Percentiles rank a stretch among this genome's conserved stretches.
Conservation (phyloP, 139 green algal genomes). For the Raphidocelis subcapitata region DNA sequence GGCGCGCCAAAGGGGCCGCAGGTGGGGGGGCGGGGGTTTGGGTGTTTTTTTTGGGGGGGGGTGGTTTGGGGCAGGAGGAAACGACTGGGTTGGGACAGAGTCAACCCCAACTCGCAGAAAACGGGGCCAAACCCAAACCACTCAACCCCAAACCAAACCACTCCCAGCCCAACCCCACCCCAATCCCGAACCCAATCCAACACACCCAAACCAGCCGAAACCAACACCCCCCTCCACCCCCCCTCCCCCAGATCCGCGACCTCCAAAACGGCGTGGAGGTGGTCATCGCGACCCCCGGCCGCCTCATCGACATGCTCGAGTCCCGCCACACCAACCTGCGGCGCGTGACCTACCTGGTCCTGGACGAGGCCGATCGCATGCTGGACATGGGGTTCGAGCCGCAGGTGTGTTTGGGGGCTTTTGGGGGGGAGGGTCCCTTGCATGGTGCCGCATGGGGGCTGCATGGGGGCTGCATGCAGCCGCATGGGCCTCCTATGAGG, state of each 20-base stretch:
- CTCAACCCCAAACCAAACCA: no score
- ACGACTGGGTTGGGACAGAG: no score
- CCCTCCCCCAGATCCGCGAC: constrained; percentile 29
- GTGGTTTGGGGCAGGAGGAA: no score
- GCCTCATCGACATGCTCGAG: constrained; percentile 88
- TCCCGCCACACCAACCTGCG: constrained; percentile 65
- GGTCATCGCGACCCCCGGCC: constrained; percentile 88
- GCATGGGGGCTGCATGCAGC: neutral
- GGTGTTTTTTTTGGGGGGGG: no score
- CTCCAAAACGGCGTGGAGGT: constrained; percentile 80
- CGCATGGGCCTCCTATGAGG: neutral
- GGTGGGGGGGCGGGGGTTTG: constrained; percentile 25
- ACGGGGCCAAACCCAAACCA: no score
- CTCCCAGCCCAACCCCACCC: no score
- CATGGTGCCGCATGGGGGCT: neutral
- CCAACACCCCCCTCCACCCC: no score
- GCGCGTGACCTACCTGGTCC: constrained; percentile 86
- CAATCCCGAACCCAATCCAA: no score
- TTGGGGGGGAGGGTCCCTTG: neutral
- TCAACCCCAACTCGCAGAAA: no score
- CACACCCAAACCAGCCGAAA: no score
- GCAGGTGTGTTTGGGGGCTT: constrained; percentile 44
- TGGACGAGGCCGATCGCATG: constrained; percentile 97
- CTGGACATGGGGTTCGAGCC: constrained; percentile 96
- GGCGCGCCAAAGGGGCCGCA: constrained; percentile 81